Percentiles rank a stretch among this genome's conserved stretches.
These are phyloP conservation scores for Ophiostoma sp. DNA, from an alignment of 2,329 filamentous ascomycete species.

Conservation along the genomic window DNA sequence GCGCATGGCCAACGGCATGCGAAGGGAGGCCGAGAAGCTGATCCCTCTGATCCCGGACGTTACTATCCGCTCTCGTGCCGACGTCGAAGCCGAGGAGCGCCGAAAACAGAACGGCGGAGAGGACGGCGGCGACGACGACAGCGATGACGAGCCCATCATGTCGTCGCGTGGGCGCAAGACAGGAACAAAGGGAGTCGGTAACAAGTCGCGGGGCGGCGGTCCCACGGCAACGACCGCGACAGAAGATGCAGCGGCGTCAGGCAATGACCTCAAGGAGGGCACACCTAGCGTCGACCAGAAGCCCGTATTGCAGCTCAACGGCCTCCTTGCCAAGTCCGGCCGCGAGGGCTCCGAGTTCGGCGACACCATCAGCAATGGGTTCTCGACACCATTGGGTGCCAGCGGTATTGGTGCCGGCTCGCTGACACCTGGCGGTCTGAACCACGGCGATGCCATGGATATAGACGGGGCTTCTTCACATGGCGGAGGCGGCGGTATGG, in stretches of 20 bases:
- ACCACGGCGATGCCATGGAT: conserved; percentile 80
- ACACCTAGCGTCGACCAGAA: conserved; percentile 73
- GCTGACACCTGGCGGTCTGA: conserved; percentile 65
- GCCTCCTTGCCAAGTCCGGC: conserved; percentile 49
- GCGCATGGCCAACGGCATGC: conserved; percentile 92
- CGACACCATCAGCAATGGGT: conserved; percentile 72
- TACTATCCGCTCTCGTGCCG: conserved; percentile 79
- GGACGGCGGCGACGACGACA: conserved; percentile 83
- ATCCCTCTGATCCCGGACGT: conserved; percentile 94
- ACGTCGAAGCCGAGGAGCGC: conserved; percentile 84
- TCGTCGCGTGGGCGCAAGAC: conserved; percentile 89
- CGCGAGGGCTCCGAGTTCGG: conserved; percentile 70
- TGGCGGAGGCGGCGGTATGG: conserved; percentile 57
- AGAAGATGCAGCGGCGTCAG: not conserved
- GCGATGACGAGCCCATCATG: conserved; percentile 97
- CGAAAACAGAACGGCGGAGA: conserved; percentile 80
- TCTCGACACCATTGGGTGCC: conserved; percentile 71
- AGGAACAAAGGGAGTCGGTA: conserved; percentile 66
- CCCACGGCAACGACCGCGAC: conserved; percentile 10
- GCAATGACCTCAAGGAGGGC: conserved; percentile 54
- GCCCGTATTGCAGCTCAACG: conserved; percentile 62
- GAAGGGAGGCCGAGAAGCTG: conserved; percentile 94
- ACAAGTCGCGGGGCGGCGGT: conserved; percentile 52
- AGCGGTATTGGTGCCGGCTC: conserved; percentile 36
- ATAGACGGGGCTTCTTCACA: conserved; percentile 67